Base-by-base conservation (phyloP, 2,329 filamentous ascomycete species). In the Sarocladium kiliense region DNA sequence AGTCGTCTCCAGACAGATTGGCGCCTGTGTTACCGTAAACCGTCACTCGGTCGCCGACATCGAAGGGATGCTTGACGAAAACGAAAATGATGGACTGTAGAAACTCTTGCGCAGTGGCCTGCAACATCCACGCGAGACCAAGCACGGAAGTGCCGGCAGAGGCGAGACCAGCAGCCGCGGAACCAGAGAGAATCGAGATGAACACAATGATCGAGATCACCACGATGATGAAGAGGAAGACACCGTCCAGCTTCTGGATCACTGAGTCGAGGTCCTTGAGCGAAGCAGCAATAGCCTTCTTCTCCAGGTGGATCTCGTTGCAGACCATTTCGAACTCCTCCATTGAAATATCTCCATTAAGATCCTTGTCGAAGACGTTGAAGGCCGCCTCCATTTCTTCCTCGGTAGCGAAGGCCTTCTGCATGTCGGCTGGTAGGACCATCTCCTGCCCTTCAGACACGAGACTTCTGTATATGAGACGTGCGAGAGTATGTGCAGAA, bases 21-120 rank as follows among this genome's bases (percentile, higher is more conserved):
- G 85, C 80, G 58, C 93, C 93, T 0, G 91, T 91, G 63, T 91
- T 95, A 54, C 92, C 92, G 65, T 97, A 97, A 19, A 97, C 83
- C 1, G 88, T 90, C 6, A 97, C 90, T 63, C 93, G 86, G 68
- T 97, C 93, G 54, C 93, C 93, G 3, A 97, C 92, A 69, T 97
- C 93, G 63, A 97, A 97, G 0, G 93, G 93, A 68, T 97, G 93
- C 75, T 97, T 97, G 72, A 97, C 87, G 63, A 97, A 96, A 61
- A 97, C 92, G 66, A 97, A 97, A 62, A 97, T 89, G 66, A 93
- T 84, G 10, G 91, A 96, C 72, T 96, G 91, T 2, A 97, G 77
- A 62, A 97, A 96, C 66, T 97, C 93, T 66, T 96, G 91, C 0
- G 93, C 93, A 0, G 93, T 97, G 1, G 89, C 88, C 58, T 91